phyloP scores from a whole-genome alignment of 495 filamentous ascomycete species.

The Penicillium tannophilum region DNA sequence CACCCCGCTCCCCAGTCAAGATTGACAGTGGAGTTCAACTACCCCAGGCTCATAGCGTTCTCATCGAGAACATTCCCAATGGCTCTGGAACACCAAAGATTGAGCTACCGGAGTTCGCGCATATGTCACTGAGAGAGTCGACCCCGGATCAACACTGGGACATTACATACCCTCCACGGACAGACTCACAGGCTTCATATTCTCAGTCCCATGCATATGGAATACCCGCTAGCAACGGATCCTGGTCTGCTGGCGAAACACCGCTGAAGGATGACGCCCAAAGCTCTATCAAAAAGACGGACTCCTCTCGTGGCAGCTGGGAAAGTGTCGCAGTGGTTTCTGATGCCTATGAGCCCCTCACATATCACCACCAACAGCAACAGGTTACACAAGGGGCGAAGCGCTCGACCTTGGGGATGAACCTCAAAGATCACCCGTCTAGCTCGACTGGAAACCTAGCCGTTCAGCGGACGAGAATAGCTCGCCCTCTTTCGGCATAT shows the following conservation, averaged over 20 bases:
- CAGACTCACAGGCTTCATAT: slow-evolving; percentile 31
- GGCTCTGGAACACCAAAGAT: slow-evolving; percentile 28
- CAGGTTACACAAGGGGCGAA: slow-evolving; percentile 23
- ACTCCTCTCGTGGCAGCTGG: slow-evolving; percentile 43
- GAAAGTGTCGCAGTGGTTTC: slow-evolving; percentile 37
- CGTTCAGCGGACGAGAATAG: slow-evolving; percentile 56
- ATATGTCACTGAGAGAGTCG: slow-evolving; percentile 39
- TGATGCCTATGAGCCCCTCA: slow-evolving; percentile 48
- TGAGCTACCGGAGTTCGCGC: slow-evolving; percentile 28
- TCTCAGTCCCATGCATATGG: slow-evolving; percentile 23
- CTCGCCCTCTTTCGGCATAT: slow-evolving; percentile 71
- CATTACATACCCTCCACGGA: slow-evolving; percentile 45
- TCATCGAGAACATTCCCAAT: slow-evolving; percentile 34
- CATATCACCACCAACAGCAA: slow-evolving; percentile 52
- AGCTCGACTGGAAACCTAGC: slow-evolving; percentile 57
- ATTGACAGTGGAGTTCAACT: slow-evolving; percentile 38
- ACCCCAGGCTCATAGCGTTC: slow-evolving; percentile 35
- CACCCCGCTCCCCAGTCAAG: slow-evolving; percentile 44
- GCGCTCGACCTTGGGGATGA: slow-evolving; percentile 18
- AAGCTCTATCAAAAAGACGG: slow-evolving; percentile 26
- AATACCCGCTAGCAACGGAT: slow-evolving; percentile 41
- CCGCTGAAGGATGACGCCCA: slow-evolving; percentile 27
- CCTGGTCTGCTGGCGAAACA: slow-evolving; percentile 43
- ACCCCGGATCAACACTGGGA: slow-evolving; percentile 42
- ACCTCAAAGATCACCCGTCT: slow-evolving; percentile 25